phyloP scores from a whole-genome alignment of 2,329 filamentous ascomycete species.

The Trichoderma semiorbis region DNA sequence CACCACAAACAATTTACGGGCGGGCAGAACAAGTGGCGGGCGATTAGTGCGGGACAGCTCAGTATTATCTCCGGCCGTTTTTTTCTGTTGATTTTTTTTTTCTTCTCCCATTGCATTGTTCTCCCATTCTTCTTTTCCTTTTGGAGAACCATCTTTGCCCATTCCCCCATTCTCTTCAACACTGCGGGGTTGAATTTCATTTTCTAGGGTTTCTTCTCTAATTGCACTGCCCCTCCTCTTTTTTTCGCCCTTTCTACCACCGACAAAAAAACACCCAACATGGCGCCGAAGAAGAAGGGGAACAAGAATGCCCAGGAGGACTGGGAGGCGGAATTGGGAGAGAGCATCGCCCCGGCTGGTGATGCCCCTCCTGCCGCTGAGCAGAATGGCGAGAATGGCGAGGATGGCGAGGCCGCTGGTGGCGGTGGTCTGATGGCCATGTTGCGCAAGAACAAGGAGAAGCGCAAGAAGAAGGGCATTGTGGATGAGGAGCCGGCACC shows the following conservation, averaged over 20 bases:
- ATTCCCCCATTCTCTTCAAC: neutral
- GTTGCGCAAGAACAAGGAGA: conserved; percentile 76
- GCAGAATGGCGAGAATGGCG: conserved; percentile 49
- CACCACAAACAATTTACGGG: neutral
- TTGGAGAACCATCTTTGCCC: neutral
- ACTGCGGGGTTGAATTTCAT: neutral
- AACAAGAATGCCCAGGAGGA: conserved; percentile 82
- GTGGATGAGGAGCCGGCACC: conserved; percentile 64
- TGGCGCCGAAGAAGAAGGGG: conserved; percentile 93
- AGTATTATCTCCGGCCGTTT: conserved; percentile 6
- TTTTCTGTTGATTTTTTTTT: neutral
- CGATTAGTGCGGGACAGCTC: conserved; percentile 14
- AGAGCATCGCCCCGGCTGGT: conserved; percentile 62
- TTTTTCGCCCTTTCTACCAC: neutral
- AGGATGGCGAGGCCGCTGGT: conserved; percentile 49
- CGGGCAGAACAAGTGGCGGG: neutral
- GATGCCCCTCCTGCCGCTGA: conserved; percentile 45
- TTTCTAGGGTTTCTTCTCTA: neutral
- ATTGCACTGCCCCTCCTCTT: neutral
- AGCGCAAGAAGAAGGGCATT: conserved; percentile 84
- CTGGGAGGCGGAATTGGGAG: conserved; percentile 92
- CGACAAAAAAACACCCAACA: conserved; percentile 41
- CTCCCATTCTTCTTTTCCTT: neutral
- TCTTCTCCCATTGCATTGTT: neutral
- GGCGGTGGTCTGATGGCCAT: conserved; percentile 73